Conservation (phyloP, 73 alveolate genomes). For the Tetrahymena elliotti region DNA sequence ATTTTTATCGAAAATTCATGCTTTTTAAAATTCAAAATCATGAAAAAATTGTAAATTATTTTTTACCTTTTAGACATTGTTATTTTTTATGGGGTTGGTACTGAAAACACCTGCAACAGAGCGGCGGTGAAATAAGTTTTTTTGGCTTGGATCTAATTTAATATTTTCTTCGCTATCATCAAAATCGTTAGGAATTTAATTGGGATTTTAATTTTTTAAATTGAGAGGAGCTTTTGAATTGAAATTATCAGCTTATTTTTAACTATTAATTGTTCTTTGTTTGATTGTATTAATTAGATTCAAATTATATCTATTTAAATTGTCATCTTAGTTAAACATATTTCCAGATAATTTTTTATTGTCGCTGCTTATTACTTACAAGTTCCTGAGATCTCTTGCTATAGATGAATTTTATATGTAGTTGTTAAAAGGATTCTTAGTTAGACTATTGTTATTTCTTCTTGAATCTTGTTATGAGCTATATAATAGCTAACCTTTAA, state of each 20-base stretch:
- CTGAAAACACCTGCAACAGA: not conserved
- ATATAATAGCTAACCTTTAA: not conserved
- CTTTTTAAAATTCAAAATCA: not conserved
- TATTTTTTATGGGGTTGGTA: not conserved
- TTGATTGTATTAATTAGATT: not conserved
- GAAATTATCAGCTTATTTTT: not conserved
- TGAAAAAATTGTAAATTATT: too few relatives aligned
- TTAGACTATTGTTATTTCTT: not conserved
- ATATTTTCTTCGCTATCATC: not conserved
- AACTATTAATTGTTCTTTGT: not conserved
- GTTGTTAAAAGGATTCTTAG: not conserved
- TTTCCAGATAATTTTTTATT: not conserved
- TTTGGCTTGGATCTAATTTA: not conserved
- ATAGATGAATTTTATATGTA: not conserved
- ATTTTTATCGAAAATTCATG: not conserved
- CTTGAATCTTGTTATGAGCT: not conserved
- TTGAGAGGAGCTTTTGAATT: not conserved
- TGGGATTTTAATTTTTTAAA: not conserved
- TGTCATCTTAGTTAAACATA: not conserved
- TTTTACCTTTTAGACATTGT: not conserved
- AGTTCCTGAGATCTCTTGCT: not conserved
- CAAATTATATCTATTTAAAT: not conserved
- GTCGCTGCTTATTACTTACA: not conserved
- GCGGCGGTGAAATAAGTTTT: not conserved
- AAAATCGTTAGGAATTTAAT: not conserved